phyloP scores from a whole-genome alignment of 768 basidiomycete species.

The Serpula lacrymans region DNA sequence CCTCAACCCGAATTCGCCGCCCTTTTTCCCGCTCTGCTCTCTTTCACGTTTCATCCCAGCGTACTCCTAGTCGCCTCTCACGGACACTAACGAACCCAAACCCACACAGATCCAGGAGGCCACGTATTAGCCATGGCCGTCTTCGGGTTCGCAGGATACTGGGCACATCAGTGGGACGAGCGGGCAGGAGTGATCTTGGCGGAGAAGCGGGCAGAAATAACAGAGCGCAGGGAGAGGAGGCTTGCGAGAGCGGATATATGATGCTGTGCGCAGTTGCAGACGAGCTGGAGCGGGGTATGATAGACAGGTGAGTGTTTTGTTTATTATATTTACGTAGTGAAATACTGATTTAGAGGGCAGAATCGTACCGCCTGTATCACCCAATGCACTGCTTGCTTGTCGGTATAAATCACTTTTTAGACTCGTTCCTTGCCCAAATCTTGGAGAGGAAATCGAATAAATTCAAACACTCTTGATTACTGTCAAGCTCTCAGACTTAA shows the following conservation, averaged over 20 bases:
- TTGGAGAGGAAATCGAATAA: too few relatives aligned
- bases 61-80: background rate
- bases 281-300: too few relatives aligned
- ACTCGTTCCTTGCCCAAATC: too few relatives aligned
- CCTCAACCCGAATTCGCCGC: background rate
- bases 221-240: constrained; percentile 43
- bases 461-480: too few relatives aligned
- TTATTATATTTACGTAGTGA: too few relatives aligned
- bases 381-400: too few relatives aligned
- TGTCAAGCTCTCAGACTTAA: too few relatives aligned
- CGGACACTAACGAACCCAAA: background rate
- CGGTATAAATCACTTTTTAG: too few relatives aligned
- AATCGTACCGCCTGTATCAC: too few relatives aligned
- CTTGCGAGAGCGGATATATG: constrained; percentile 30
- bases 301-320: too few relatives aligned
- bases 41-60: background rate
- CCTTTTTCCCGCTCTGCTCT: background rate
- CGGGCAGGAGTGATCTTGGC: constrained; percentile 59
- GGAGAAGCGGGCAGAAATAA: constrained; percentile 59
- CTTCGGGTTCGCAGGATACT: constrained; percentile 76
- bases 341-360: too few relatives aligned
- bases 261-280: too few relatives aligned
- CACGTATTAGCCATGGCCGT: constrained; percentile 66
- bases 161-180: constrained; percentile 64
- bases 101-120: constrained; percentile 59